Base-by-base conservation (phyloP, 345 rosid species). In the Physaria fendleri region DNA sequence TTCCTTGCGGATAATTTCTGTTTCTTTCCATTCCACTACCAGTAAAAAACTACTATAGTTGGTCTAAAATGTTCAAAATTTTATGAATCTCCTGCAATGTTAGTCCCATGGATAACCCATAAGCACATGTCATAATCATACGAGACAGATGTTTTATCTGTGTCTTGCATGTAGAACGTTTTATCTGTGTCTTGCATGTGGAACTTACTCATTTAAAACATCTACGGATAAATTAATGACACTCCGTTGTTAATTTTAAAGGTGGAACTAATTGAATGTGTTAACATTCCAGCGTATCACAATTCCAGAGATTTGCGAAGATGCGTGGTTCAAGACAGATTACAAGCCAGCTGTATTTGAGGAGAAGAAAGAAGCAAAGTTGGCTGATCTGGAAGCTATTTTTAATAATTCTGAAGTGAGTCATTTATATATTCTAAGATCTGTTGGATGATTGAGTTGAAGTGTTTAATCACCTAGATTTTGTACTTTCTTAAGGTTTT, bases 341-440 rank as follows among this genome's bases (percentile, higher is more conserved):
- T 89, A 83, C 52, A 80, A 81, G 67, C 76, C 87, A 42, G 83
- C 94, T 4, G 78, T 87, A 25, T 87, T 83, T 62, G 81, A 82
- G 49, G 97, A 93, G 78, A 83, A 73, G 53, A 83, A 79, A 54
- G 72, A 77, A 34, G 62, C 84, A 41, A 81, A 70, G 73, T 68
- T 85, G 73, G 88, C 80, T 75, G 94, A 89, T 42, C 81, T 93
- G 10, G 92, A 93, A 78, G 92, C 97, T 60, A 85, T 89, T 62
- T 93, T 93, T 11, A 80, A 87, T 78, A 95, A 93, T 78, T 78
- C 88, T 5, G 40, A 71, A 51, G 99, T 89, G 53, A 81, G 97
- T 77, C 43, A 28, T 47, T 39, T 49, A 23, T 47, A 13, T 39
- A 10, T 16, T 41, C 23, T 32, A n/a, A 38, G 14, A 54, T 69